Conservation (phyloP, 2,329 filamentous ascomycete species). For the Alternaria consortialis region DNA sequence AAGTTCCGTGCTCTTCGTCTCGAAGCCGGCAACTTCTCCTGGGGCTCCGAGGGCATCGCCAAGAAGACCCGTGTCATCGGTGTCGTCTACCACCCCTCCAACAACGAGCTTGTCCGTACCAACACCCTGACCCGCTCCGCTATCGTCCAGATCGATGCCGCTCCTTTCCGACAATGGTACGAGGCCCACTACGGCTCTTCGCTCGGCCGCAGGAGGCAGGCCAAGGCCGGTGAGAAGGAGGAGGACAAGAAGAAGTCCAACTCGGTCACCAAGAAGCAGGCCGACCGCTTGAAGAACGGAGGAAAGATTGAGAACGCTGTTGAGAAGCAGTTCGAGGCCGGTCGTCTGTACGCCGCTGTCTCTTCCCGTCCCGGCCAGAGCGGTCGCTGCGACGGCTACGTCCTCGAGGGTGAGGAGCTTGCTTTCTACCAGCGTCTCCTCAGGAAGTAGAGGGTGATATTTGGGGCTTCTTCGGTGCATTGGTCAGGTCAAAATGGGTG, state of each 20-base stretch:
- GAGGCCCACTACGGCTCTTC: conserved; percentile 98
- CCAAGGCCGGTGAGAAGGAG: conserved; percentile 74
- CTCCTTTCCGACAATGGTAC: conserved; percentile 99
- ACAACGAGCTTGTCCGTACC: conserved; percentile 99
- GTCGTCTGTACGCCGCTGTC: conserved; percentile 94
- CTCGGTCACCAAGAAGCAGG: conserved; percentile 95
- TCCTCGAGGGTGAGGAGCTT: conserved; percentile 98
- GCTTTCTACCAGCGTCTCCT: conserved; percentile 99
- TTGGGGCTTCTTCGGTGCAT: conserved; percentile 53
- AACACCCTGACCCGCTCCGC: conserved; percentile 99
- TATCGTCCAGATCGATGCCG: conserved; percentile 98
- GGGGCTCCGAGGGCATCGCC: conserved; percentile 96
- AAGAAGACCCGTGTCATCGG: conserved; percentile 99
- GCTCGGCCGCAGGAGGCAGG: conserved; percentile 90
- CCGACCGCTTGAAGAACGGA: conserved; percentile 77
- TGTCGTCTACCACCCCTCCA: conserved; percentile 98
- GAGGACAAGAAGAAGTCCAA: conserved; percentile 98
- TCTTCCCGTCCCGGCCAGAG: conserved; percentile 95
- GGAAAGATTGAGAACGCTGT: conserved; percentile 94
- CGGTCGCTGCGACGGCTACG: conserved; percentile 95
- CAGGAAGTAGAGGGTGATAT: conserved; percentile 79
- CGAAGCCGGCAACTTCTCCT: conserved; percentile 99
- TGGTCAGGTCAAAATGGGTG: conserved; percentile 53
- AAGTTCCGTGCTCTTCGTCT: conserved; percentile 99
- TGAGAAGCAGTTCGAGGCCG: conserved; percentile 99